phyloP scores from a whole-genome alignment of 495 filamentous ascomycete genomes.

The Aspergillus coremiiformis region DNA sequence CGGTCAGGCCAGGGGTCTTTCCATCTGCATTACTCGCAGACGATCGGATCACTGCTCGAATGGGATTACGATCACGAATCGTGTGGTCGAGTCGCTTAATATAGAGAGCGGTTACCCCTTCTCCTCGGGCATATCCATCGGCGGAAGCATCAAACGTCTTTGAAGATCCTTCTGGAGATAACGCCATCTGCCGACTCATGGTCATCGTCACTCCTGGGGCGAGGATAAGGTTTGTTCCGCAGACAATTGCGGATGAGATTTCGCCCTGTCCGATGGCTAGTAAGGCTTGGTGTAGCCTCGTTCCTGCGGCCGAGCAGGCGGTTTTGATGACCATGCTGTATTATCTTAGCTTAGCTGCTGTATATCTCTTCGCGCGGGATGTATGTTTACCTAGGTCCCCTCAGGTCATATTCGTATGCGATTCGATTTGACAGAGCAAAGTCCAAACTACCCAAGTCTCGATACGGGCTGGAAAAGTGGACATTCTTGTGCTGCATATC shows the following conservation, averaged over 20 bases:
- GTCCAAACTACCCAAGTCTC: conserved; percentile 16
- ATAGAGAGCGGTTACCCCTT: neutral
- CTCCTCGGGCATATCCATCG: neutral
- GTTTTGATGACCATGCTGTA: neutral
- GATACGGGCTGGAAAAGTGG: conserved; percentile 7
- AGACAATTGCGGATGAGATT: no score
- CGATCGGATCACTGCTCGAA: neutral
- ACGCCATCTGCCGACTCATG: neutral
- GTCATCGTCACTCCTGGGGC: neutral
- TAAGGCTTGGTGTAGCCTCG: conserved; percentile 17
- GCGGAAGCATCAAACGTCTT: neutral
- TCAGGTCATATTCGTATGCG: conserved; percentile 26
- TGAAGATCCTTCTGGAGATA: neutral
- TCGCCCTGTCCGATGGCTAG: no score
- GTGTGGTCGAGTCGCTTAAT: neutral
- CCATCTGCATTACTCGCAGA: neutral
- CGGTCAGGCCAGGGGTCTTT: neutral
- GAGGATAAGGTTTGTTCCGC: neutral
- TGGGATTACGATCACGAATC: neutral
- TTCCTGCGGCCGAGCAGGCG: conserved; percentile 35
- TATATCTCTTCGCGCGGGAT: neutral
- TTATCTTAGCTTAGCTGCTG: conserved; percentile 20
- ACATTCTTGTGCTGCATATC: neutral
- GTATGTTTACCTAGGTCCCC: conserved; percentile 14
- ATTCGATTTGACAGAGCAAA: conserved; percentile 27